Evolutionary conservation across 208 protist genomes (phyloP), one percentile per base, ranked within the genome.

Genomic region (Crithidia thermophila): DNA sequence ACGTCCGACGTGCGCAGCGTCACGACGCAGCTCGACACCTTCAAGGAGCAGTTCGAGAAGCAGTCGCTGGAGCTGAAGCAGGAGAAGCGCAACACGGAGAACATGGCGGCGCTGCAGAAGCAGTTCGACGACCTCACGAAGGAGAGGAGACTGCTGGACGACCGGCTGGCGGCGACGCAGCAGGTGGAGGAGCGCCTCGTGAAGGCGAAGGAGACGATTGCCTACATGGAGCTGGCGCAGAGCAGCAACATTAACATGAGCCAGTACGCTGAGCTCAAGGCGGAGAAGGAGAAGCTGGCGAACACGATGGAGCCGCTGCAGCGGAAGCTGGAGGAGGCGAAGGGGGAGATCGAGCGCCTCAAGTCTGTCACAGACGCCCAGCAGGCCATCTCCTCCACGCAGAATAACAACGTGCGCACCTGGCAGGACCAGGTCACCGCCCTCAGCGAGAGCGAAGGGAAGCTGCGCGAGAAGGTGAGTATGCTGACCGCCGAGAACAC

Each of bases 141-240:
- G 47, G 80, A 93, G 63, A 83, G 81, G 53, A 65, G 69, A 52
- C 49, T 76, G 34, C 67, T 93, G 33, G 81, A 91, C 46, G 83
- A 77, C 18, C 82, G 90, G 27, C 58, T 95, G 10, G 69, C 78
- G 6, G 70, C 67, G 20, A 77, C 82, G 20, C 64, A 82, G 63
- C 79, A 77, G 57, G 55, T 94, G 25, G 87, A 96, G 74, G 85
- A 94, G 47, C 49, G 77, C 13, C 76, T 94, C 10, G 85, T 94
- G 36, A 88, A 91, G 74, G 90, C 90, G 31, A 92, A 94, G 81
- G 90, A 96, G 69, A 93, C 85, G 23, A 93, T 96, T 55, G 87
- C 87, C 2, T 93, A 88, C 61, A 93, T 95, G 87, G 90, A 95
- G 69, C 70, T 92, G 18, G 77, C 90, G 42, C 80, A 93, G 79